Conservation (phyloP, 441 rosid species). For the Gossypium lobatum region DNA sequence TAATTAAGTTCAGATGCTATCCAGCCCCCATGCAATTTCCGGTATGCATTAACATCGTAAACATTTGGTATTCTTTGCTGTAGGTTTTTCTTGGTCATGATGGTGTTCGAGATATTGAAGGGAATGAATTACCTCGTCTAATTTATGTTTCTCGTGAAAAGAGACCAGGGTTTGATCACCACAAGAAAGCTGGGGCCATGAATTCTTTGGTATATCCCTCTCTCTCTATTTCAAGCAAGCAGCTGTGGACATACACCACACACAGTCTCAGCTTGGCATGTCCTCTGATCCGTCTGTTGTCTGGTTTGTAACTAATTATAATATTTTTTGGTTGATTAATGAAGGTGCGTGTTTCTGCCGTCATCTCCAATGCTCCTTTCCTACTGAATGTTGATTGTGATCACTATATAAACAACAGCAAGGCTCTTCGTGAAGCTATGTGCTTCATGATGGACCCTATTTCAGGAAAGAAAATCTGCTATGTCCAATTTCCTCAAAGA, state of each 20-base stretch:
- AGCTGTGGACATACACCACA: not conserved
- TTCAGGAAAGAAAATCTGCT: constrained; percentile 81
- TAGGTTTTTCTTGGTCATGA: constrained; percentile 88
- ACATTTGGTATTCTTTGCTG: not conserved
- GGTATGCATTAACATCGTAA: not conserved
- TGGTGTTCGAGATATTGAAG: constrained; percentile 79
- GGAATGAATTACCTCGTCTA: constrained; percentile 77
- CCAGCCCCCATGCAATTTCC: not conserved
- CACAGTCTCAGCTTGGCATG: constrained; percentile 6
- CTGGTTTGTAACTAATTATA: constrained; percentile 9
- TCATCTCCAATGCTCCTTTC: constrained; percentile 85
- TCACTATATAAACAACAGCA: constrained; percentile 89
- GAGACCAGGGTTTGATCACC: constrained; percentile 95
- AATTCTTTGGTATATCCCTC: constrained; percentile 60
- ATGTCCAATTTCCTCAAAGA: constrained; percentile 95
- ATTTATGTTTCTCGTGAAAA: constrained; percentile 96
- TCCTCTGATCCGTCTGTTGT: not conserved
- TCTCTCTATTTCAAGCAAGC: not conserved
- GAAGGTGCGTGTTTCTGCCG: constrained; percentile 80
- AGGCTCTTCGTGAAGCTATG: constrained; percentile 94
- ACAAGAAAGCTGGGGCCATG: constrained; percentile 98
- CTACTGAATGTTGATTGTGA: constrained; percentile 91
- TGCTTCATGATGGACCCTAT: constrained; percentile 97
- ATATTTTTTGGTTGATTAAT: constrained; percentile 22
- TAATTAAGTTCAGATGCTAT: not conserved